Evolutionary conservation across 768 basidiomycete species (phyloP), one percentile per base, ranked within the genome.

Genomic region (Termitomyces sp.): DNA sequence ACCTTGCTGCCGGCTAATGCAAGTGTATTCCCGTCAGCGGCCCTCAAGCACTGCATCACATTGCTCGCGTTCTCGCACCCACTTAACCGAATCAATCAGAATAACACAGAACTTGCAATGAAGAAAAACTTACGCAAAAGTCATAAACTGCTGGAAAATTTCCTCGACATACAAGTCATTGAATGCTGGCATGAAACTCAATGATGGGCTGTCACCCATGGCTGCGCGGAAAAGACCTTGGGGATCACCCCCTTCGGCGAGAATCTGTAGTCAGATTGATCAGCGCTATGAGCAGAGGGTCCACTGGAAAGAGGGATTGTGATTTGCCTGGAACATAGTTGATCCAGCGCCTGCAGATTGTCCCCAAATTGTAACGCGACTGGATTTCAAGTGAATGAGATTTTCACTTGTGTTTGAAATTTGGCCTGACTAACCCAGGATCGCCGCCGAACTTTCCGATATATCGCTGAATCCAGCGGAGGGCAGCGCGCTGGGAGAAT

Each of bases 191-290:
- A 70, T 62, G 56, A 68, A 75, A 60, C 66, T 72, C n/a, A 76
- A 62, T 4, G 78, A 74, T 4, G 78, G 76, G 53, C 77, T 78
- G 59, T 78, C 77, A 6, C 74, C 78, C 71, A 79, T 78, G 7
- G 74, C 74, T 16, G 72, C 73, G 12, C 65, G 70, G 64, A 79
- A 79, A 27, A 79, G 69, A 18, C 71, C 70, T 55, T 72, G 63
- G 27, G 71, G 62, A 53, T 76, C 57, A 8, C 78, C 78, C 2
- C 73, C 71, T 46, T 79, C 72, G 12, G 66, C 75, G 14, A 76
- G 67, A 30, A 79, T 68, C 76, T 79, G 36, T 34, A 45, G 4
- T 51, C 1, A 47, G 16, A 32, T 36, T 10, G 9, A 44, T 58
- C 22, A 45, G 37, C n/a, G 42, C 4, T 47, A 51, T 13, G 3